A percentile compares a stretch with the other conserved stretches of the same genome.
phyloP scores from a whole-genome alignment of 257 asterid species.

The Solanum neorickii region DNA sequence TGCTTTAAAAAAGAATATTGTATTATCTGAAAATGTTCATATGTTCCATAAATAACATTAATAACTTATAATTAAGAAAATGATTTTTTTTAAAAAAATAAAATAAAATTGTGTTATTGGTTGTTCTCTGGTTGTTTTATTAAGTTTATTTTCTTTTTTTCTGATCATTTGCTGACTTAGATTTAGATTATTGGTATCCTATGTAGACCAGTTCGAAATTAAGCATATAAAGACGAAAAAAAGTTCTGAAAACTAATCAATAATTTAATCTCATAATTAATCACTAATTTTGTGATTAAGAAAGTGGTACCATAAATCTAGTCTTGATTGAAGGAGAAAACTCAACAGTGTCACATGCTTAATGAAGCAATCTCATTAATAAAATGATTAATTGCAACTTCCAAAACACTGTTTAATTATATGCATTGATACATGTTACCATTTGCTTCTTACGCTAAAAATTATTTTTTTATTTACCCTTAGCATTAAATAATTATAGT shows the following conservation, averaged over 20 bases:
- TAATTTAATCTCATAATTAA: not conserved
- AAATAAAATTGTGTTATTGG: not conserved
- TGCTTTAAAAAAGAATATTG: not conserved
- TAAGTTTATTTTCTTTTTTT: not conserved
- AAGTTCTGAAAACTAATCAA: not conserved
- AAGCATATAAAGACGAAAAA: not conserved
- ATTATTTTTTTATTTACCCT: too few species aligned
- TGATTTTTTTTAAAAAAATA: too few species aligned
- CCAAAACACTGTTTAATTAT: slow-evolving; percentile 11
- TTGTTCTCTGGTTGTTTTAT: not conserved
- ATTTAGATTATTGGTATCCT: not conserved
- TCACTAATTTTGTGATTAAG: not conserved
- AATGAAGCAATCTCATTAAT: not conserved
- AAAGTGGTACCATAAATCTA: not conserved
- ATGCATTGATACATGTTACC: not conserved
- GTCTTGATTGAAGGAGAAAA: slow-evolving; percentile 1
- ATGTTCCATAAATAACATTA: not conserved
- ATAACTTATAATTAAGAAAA: not conserved
- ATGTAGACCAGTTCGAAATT: not conserved
- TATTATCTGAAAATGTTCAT: not conserved
- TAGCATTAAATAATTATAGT: not conserved
- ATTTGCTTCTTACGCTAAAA: not conserved
- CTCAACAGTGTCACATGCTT: slow-evolving; percentile 13
- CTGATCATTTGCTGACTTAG: not conserved
- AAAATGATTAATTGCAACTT: not conserved